phyloP scores from a whole-genome alignment of 192 early-diverging fungal species.

The Gigaspora rosea region DNA sequence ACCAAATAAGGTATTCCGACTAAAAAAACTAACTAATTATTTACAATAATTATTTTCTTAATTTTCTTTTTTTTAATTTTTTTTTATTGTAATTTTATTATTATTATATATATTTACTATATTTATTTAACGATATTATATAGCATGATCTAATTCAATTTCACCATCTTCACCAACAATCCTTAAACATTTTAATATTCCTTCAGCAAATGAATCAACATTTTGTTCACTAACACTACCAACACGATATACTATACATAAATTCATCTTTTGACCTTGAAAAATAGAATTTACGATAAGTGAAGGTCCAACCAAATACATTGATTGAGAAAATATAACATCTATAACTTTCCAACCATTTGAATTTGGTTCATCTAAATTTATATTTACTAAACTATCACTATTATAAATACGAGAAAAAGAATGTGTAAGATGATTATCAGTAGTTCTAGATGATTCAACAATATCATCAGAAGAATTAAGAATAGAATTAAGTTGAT shows the following conservation, averaged over 20 bases:
- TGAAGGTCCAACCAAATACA: neutral
- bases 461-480: too few relatives aligned
- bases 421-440: neutral
- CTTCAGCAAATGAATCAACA: neutral
- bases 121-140: too few relatives aligned
- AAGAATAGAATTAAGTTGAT: too few relatives aligned
- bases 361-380: neutral
- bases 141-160: neutral
- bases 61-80: too few relatives aligned
- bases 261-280: neutral
- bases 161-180: neutral
- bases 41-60: too few relatives aligned
- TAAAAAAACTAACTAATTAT: too few relatives aligned
- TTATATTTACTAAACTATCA: neutral
- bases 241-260: slow-evolving; percentile 1
- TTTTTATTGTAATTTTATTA: too few relatives aligned
- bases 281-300: neutral
- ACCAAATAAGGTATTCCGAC: too few relatives aligned
- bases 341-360: neutral
- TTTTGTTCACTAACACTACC: neutral
- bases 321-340: slow-evolving; percentile 19
- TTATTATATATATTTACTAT: too few relatives aligned
- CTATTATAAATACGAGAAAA: neutral
- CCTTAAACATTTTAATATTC: neutral
- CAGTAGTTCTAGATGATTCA: too few relatives aligned